A percentile compares a stretch with the other conserved stretches of the same genome.
Conservation (phyloP, 2,329 filamentous ascomycete species). For the Paecilomyces sp. region DNA sequence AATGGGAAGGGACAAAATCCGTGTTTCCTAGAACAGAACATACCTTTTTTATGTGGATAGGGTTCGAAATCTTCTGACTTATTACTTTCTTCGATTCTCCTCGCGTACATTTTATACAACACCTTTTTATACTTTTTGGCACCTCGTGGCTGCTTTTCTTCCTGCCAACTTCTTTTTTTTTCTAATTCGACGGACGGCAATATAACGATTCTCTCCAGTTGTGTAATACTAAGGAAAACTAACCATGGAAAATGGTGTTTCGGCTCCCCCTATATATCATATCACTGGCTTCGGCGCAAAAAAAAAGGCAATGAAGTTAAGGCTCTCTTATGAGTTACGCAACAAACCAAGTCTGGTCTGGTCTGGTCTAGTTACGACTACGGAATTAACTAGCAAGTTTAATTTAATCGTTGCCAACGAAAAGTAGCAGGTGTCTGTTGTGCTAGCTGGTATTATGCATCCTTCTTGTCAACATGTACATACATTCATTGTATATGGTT, state of each 20-base stretch:
- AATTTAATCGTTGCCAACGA: too few species aligned
- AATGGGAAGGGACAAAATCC: neutral
- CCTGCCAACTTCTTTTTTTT: neutral
- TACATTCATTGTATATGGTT: neutral
- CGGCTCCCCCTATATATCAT: too few species aligned
- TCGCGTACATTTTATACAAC: neutral
- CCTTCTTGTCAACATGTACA: too few species aligned
- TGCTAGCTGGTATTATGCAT: too few species aligned
- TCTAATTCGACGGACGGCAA: neutral
- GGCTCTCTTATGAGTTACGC: neutral
- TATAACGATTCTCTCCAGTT: neutral
- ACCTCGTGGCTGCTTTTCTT: too few species aligned
- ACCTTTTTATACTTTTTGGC: neutral
- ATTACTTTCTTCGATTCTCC: too few species aligned
- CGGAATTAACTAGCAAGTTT: too few species aligned
- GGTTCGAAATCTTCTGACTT: neutral
- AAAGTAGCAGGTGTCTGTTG: too few species aligned
- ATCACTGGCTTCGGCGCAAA: neutral
- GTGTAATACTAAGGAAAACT: neutral
- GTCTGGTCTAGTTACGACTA: too few species aligned
- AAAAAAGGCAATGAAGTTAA: neutral
- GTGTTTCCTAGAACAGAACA: neutral
- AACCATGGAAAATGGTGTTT: neutral
- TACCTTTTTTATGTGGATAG: neutral
- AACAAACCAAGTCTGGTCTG: neutral